Percentiles rank a stretch among this genome's conserved stretches.
Evolutionary conservation across 768 basidiomycete genomes (phyloP).

Genomic region (Tephrocybe sp.): DNA sequence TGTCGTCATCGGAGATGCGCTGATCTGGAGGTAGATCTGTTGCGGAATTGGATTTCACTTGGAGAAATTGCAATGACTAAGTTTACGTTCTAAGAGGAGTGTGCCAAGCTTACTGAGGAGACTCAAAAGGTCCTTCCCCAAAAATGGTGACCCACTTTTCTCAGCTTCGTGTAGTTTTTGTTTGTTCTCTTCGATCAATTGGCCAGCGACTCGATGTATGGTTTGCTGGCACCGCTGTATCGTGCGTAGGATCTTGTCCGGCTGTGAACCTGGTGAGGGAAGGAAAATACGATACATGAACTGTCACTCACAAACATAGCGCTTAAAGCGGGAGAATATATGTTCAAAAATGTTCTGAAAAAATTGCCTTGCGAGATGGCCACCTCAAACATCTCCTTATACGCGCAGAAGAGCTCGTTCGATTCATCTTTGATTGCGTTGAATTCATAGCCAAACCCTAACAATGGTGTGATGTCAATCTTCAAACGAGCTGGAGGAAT

Average conservation of each 20-base stretch:
- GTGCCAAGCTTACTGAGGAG: conserved; percentile 58
- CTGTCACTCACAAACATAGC: conserved; percentile 52
- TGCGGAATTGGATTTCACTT: conserved; percentile 84
- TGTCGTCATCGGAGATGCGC: conserved; percentile 84
- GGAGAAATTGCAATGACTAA: neutral
- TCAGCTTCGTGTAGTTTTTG: conserved; percentile 63
- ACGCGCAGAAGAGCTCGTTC: conserved; percentile 76
- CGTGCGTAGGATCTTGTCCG: conserved; percentile 48
- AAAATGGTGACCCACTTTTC: conserved; percentile 47
- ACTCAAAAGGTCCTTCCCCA: conserved; percentile 76
- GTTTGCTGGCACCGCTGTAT: conserved; percentile 57
- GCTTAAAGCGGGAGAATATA: conserved; percentile 61
- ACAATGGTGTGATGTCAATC: neutral
- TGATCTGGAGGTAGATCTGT: conserved; percentile 67
- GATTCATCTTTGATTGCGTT: conserved; percentile 78
- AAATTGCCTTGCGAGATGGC: conserved; percentile 57
- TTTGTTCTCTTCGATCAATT: conserved; percentile 80
- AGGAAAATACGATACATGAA: neutral
- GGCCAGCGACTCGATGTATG: conserved; percentile 71
- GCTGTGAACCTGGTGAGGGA: conserved; percentile 35
- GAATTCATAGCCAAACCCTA: conserved; percentile 88
- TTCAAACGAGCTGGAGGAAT: neutral
- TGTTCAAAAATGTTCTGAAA: conserved; percentile 45
- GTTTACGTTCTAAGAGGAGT: neutral
- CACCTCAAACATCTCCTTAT: conserved; percentile 84